Evolutionary conservation across 257 asterid genomes (phyloP).

Genomic region (Fraxinus cuspidata): DNA sequence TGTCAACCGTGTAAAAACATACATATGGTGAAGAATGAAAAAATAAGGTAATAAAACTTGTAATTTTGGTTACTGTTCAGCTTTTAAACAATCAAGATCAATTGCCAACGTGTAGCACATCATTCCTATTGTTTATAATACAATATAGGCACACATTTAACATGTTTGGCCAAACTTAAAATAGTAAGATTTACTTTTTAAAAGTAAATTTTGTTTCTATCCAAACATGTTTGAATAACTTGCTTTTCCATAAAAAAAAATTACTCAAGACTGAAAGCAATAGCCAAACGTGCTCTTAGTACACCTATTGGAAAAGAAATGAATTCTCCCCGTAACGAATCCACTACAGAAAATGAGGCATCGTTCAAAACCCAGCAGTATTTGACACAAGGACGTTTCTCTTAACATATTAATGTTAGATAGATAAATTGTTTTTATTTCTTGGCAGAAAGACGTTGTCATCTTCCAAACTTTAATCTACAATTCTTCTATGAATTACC

Average conservation of each 20-base stretch:
- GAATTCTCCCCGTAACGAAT: background rate
- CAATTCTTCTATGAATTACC: background rate
- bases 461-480: background rate
- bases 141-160: background rate
- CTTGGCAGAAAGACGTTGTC: background rate
- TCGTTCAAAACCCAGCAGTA: background rate
- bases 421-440: background rate
- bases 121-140: background rate
- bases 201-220: too few relatives aligned
- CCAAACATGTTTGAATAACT: too few relatives aligned
- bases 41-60: background rate
- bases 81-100: background rate
- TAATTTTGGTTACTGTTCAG: too few relatives aligned
- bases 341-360: background rate
- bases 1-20: background rate
- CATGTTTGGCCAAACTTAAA: background rate
- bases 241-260: background rate
- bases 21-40: background rate
- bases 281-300: background rate
- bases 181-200: background rate
- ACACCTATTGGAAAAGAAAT: background rate
- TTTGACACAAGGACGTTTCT: background rate
- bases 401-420: background rate
- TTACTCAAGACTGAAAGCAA: too few relatives aligned
- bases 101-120: background rate